Conservation (phyloP, 306 rosid species). For the Adenanthera pavonina region DNA sequence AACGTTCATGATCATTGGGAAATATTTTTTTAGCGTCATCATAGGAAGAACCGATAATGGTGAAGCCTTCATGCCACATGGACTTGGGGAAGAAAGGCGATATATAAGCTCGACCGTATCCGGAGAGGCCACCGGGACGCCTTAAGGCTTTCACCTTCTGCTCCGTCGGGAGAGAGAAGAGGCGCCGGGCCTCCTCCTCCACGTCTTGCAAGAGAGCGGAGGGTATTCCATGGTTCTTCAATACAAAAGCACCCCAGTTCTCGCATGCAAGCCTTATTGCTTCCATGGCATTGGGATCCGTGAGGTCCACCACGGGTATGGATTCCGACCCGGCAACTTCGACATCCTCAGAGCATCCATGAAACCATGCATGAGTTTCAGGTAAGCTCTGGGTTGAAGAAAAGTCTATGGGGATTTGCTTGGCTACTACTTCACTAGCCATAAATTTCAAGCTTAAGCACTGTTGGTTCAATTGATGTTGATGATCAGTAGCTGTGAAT, state of each 20-base stretch:
- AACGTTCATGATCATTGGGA: conserved; percentile 46
- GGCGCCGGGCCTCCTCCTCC: conserved; percentile 45
- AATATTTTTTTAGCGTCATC: conserved; percentile 67
- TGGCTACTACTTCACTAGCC: neutral
- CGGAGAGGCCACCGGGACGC: conserved; percentile 52
- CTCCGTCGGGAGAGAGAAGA: conserved; percentile 62
- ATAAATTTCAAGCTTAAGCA: too few species aligned
- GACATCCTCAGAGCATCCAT: neutral
- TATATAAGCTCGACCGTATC: conserved; percentile 71
- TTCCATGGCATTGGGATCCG: conserved; percentile 58
- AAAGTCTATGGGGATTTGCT: neutral
- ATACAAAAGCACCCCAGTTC: conserved; percentile 70
- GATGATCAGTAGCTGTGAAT: too few species aligned
- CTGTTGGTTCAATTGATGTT: too few species aligned
- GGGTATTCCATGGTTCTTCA: conserved; percentile 53
- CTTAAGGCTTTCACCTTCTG: conserved; percentile 63
- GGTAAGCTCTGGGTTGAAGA: neutral
- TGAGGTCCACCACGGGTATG: conserved; percentile 62
- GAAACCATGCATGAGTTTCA: conserved; percentile 73
- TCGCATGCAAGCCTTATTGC: conserved; percentile 64
- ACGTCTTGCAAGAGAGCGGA: conserved; percentile 45
- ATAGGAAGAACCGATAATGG: conserved; percentile 66
- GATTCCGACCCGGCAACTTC: neutral
- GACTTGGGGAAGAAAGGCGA: conserved; percentile 63
- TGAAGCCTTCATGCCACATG: conserved; percentile 95